phyloP scores from a whole-genome alignment of 2,329 filamentous ascomycete species.

The Fusarium staphyleae region DNA sequence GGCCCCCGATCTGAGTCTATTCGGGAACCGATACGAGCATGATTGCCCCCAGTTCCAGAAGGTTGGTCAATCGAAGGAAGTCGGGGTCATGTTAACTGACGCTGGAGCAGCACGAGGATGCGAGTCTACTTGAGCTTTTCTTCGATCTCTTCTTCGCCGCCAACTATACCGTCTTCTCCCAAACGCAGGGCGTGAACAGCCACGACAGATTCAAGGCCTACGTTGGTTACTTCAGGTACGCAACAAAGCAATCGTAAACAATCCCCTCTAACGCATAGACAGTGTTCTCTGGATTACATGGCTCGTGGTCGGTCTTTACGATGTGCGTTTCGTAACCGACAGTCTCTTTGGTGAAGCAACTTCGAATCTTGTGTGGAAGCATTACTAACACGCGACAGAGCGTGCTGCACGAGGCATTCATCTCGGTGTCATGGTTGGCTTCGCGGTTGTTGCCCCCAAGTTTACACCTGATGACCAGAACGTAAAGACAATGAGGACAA shows the following conservation, averaged over 20 bases:
- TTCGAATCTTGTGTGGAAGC: rapidly evolving
- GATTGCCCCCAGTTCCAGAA: slow-evolving; percentile 39
- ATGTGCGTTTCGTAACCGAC: slow-evolving; percentile 71
- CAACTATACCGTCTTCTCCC: slow-evolving; percentile 67
- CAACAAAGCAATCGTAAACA: rapidly evolving
- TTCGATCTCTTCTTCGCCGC: slow-evolving; percentile 58
- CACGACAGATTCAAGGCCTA: slow-evolving; percentile 45
- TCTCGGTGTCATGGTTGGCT: slow-evolving; percentile 70
- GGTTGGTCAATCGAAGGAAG: slow-evolving; percentile 14
- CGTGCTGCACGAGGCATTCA: slow-evolving; percentile 65
- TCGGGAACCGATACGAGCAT: slow-evolving; percentile 37
- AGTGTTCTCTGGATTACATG: slow-evolving; percentile 73
- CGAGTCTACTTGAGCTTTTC: slow-evolving; percentile 49
- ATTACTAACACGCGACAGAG: slow-evolving; percentile 43
- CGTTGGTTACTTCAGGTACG: slow-evolving; percentile 48
- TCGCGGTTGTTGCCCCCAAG: slow-evolving; percentile 64
- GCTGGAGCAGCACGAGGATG: slow-evolving; percentile 44
- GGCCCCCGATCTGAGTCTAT: slow-evolving; percentile 33
- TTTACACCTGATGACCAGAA: slow-evolving; percentile 52
- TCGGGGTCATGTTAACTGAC: not conserved
- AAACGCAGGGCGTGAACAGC: slow-evolving; percentile 45
- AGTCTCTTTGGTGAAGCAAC: slow-evolving; percentile 59
- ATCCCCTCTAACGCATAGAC: not conserved
- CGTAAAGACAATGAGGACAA: slow-evolving; percentile 48
- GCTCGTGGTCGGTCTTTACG: slow-evolving; percentile 69